These are phyloP conservation scores for Petunia hybrid DNA, from an alignment of 305 asterid species.

Conservation along the genomic window DNA sequence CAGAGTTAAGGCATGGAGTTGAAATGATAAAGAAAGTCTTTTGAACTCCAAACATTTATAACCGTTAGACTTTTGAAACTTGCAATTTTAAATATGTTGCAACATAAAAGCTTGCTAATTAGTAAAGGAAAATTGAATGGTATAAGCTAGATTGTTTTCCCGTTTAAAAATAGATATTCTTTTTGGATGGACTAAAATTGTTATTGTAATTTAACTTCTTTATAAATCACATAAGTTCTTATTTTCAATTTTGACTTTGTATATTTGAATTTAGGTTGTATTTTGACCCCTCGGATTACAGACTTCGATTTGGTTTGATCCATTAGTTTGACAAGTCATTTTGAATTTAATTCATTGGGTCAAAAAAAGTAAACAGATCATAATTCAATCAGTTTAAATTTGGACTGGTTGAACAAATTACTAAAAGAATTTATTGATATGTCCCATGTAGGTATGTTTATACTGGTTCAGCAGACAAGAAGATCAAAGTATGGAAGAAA, in stretches of 20 bases:
- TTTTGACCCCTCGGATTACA: neutral
- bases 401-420: neutral
- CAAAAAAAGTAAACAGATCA: neutral
- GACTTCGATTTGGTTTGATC: neutral
- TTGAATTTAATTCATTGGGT: neutral
- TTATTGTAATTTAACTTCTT: too few relatives aligned
- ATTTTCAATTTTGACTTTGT: neutral
- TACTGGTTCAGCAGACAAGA: constrained; percentile 83
- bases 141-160: too few relatives aligned
- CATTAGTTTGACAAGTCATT: neutral
- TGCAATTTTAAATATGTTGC: too few relatives aligned
- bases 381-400: neutral
- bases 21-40: too few relatives aligned
- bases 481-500: constrained; percentile 66
- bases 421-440: neutral
- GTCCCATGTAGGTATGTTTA: constrained; percentile 37
- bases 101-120: too few relatives aligned
- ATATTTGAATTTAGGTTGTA: neutral
- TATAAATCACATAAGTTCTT: neutral
- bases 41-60: too few relatives aligned
- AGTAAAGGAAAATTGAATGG: too few relatives aligned
- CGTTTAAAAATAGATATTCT: too few relatives aligned
- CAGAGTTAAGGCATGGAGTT: too few relatives aligned
- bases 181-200: too few relatives aligned
- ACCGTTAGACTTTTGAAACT: too few relatives aligned